Base-by-base conservation (phyloP, 1,139 yeast genomes). In the Zhuliangozyma parablackwelliae region DNA sequence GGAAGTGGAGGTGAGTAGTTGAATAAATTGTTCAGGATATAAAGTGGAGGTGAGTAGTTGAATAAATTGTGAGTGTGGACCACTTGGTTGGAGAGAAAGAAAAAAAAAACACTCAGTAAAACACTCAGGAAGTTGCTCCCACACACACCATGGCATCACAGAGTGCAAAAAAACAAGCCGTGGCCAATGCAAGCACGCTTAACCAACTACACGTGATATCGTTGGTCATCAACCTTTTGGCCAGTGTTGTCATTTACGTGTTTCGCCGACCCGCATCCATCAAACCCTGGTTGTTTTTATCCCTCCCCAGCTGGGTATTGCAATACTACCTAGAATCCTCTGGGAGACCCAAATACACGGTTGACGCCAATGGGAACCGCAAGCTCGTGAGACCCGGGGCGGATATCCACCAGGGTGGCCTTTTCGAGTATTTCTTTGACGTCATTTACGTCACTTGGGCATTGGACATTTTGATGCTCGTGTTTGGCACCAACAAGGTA, bases 341-440 rank as follows among this genome's bases (percentile, higher is more conserved):
- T 34, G 94, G 92, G 2, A 65, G 92, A 40, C 95, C 95, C 4
- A 69, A 68, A 28, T 50, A 52, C 47, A 53, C 63, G 50, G 35
- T 72, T 65, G 31, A 62, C 54, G 10, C 20, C 27, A 48, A 56
- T n/a, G 56, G 59, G 13, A 57, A 58, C 12, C 46, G 46, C 16
- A 37, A 38, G 33, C 62, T 85, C 37, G 53, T 74, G 2, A 63
- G 59, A 20, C 57, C 83, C 2, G 95, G 95, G 2, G 79, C 75
- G 32, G 90, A 87, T 51, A 66, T 86, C 42, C 58, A 60, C 33
- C 86, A 80, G 42, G 58, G 63, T 3, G 96, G 95, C 0, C 63
- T 87, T 31, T 82, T 81, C 16, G 95, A 87, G 57, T 85, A 83
- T 63, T 61, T 85, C 61, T 82, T 82, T 53, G 96, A 87, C 54